A percentile compares a stretch with the other conserved stretches of the same genome.
These are phyloP conservation scores for Teratosphaeria epicoccoides DNA, from an alignment of 2,329 filamentous ascomycete species.

Conservation along the genomic window DNA sequence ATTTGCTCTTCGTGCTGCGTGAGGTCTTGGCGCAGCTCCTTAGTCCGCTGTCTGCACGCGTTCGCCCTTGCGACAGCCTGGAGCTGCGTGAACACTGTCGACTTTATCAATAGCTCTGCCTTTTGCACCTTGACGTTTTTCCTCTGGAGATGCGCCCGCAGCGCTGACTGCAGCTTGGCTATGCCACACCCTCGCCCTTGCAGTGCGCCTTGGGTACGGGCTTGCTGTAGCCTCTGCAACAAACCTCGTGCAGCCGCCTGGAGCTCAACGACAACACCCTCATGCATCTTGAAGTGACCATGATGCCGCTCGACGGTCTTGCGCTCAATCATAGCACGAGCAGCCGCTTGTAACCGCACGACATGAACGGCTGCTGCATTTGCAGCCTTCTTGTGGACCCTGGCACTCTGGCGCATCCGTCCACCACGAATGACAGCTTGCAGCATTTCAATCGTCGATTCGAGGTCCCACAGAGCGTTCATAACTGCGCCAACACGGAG, in stretches of 20 bases:
- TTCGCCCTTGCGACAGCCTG: conserved; percentile 32
- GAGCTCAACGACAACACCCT: conserved; percentile 20
- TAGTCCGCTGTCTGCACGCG: conserved; percentile 10
- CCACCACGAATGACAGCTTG: conserved; percentile 57
- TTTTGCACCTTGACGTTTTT: conserved; percentile 9
- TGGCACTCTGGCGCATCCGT: conserved; percentile 31
- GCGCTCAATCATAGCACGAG: conserved; percentile 50
- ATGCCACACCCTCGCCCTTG: conserved; percentile 29
- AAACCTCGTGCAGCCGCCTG: conserved; percentile 35
- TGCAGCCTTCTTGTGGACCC: conserved; percentile 48
- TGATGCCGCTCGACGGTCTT: conserved; percentile 25
- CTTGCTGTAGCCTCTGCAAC: conserved; percentile 27
- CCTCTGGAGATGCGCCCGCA: conserved; percentile 48
- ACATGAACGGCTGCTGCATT: conserved; percentile 52
- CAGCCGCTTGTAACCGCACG: conserved; percentile 40
- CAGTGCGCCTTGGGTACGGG: conserved; percentile 20
- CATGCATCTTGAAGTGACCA: conserved; percentile 19
- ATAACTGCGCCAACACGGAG: conserved; percentile 70
- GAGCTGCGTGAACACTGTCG: conserved; percentile 20
- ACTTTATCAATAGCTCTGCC: conserved; percentile 14
- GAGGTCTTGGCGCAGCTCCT: conserved; percentile 29
- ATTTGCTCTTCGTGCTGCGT: conserved; percentile 34
- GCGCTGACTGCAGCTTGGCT: conserved; percentile 53
- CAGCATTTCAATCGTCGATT: conserved; percentile 64
- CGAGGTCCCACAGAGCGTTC: conserved; percentile 79